Conservation (phyloP, 2,329 filamentous ascomycete species). For the Aaosphaeria arxii region DNA sequence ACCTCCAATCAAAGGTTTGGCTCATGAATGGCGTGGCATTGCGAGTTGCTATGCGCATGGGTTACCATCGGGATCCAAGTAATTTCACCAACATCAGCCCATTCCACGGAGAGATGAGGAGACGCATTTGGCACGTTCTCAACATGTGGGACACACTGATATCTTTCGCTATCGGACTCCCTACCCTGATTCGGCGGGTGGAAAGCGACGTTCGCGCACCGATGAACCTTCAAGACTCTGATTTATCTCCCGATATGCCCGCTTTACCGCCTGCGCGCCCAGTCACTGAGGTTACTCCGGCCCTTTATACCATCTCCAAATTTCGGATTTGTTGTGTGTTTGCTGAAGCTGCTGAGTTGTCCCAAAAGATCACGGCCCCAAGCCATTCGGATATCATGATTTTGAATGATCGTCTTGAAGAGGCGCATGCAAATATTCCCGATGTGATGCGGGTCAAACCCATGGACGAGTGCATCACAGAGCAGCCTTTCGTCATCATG, state of each 20-base stretch:
- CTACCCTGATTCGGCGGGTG: slow-evolving; percentile 27
- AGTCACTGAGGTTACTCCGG: slow-evolving; percentile 20
- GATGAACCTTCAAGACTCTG: slow-evolving; percentile 36
- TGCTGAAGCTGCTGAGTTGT: slow-evolving; percentile 38
- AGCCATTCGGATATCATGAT: slow-evolving; percentile 37
- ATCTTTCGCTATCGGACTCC: slow-evolving; percentile 34
- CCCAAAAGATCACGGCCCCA: slow-evolving; percentile 35
- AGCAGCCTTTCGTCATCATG: slow-evolving; percentile 52
- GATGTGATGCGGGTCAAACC: slow-evolving; percentile 35
- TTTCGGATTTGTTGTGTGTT: slow-evolving; percentile 33
- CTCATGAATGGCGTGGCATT: slow-evolving; percentile 18
- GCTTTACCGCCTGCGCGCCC: slow-evolving; percentile 16
- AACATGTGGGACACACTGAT: slow-evolving; percentile 32
- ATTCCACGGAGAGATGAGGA: slow-evolving; percentile 37
- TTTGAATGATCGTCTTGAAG: slow-evolving; percentile 35
- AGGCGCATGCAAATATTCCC: slow-evolving; percentile 33
- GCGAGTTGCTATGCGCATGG: slow-evolving; percentile 32
- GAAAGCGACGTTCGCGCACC: slow-evolving; percentile 35
- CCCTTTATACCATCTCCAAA: slow-evolving; percentile 37
- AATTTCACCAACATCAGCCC: slow-evolving; percentile 25
- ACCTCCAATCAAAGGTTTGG: slow-evolving; percentile 20
- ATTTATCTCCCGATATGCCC: slow-evolving; percentile 31
- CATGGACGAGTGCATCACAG: slow-evolving; percentile 44
- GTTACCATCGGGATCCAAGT: slow-evolving; percentile 36
- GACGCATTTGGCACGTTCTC: slow-evolving; percentile 32